Base-by-base conservation (phyloP, 2,329 filamentous ascomycete genomes). In the Onygena corvina region DNA sequence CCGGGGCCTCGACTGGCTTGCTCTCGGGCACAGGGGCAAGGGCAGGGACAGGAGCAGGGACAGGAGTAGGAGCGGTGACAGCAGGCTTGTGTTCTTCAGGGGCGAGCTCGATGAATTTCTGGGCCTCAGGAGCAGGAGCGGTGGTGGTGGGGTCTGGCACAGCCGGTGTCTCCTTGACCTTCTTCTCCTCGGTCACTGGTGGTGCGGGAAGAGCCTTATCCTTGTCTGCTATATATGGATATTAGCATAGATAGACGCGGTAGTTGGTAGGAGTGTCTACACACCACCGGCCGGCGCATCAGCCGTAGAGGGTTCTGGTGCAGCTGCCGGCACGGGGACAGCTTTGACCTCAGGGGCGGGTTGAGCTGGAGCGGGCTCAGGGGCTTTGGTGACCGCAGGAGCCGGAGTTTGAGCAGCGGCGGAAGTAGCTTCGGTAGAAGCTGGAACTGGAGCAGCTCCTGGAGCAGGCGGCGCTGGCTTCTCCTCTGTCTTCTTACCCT, bases 291-390 rank as follows among this genome's bases (percentile, higher is more conserved):
- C 30, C n/a, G 30, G 30, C 30, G 7, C 30, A 20, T 30, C 27
- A 33, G 42, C 16, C 20, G 25, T 23, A 1, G 42, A 18, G 7
- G 42, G 42, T 9, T 46, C 38, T n/a, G 25, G 14, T 25, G 42
- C 73, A 59, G 11, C 68, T 63, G 52, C 56, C 51, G 31, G 55
- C 48, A 21, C 49, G 49, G 18, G 29, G 35, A 4, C 49, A 27
- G 7, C 54, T 53, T 46, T 47, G 5, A 14, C 59, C 57, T 47
- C 33, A 25, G 48, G 48, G 6, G 53, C 35, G 16, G 35, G 35
- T 16, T 38, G 4, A 25, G 30, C 46, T 5, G 49, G 36, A 20
- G 49, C 38, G 29, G 54, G 46, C 9, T 46, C 50, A 21, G 50
- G 47, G 55, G 53, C 49, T 38, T 49, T 45, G 31, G 51, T n/a